Evolutionary conservation across 495 filamentous ascomycete genomes (phyloP), one percentile per base, ranked within the genome.

Genomic region (Copromyces sp.): DNA sequence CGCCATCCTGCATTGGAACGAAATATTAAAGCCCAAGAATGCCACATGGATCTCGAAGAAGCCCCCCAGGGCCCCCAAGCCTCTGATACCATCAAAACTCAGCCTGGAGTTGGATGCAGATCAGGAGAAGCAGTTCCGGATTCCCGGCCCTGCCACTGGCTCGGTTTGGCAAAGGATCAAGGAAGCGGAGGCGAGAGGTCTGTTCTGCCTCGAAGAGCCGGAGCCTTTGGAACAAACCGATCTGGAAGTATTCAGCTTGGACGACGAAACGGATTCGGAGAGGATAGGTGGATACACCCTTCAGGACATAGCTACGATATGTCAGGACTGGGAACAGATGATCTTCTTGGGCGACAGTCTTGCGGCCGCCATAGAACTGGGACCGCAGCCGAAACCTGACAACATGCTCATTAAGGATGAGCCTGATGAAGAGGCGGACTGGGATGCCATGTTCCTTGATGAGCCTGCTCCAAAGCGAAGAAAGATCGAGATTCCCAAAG

Each of bases 21-120:
- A 91, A 69, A 83, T 96, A 1, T 86, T 98, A 29, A 91, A 91
- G 11, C 88, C 88, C 20, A 92, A 92, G 80, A 89, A 89, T 74
- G 92, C 91, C 3, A 83, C 87, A 40, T 94, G 90, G 76, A 80
- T 89, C 44, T 88, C 88, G 39, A 93, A 93, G 79, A 85, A 87
- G 53, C 92, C 92, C 3, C 39, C 84, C 1, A 95, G 93, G 79
- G 85, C 88, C 12, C 94, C 96, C 24, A 97, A 92, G 77, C 86
- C 91, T 2, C 84, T 97, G 20, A 84, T 93, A 16, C 93, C 94
- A 0, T 94, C 91, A 14, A 99, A 98, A 80, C 85, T 97, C 68
- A 92, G 89, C 72, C 82, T 98, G 7, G 95, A 98, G 72, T 81
- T 98, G 12, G 89, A 90, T 4, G 85, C 86, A 68, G 95, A 98